Conservation (phyloP, 2,329 filamentous ascomycete genomes). For the Chaetomium olivaceum region DNA sequence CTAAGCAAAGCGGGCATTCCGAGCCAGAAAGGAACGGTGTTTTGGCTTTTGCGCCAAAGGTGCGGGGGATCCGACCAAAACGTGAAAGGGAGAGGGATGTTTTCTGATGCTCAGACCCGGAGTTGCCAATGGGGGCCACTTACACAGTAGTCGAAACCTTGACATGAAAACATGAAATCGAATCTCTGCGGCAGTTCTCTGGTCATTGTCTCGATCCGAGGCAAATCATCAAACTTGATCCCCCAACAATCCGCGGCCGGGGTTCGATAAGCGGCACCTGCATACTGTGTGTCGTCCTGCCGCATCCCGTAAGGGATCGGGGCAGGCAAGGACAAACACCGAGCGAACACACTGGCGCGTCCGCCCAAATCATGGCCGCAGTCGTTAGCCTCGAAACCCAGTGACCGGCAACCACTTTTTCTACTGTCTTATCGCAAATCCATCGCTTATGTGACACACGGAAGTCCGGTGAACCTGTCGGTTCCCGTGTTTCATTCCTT, state of each 20-base stretch:
- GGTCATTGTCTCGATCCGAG: background rate
- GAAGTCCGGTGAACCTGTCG: constrained; percentile 26
- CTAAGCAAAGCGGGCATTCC: background rate
- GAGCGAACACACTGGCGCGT: constrained; percentile 6
- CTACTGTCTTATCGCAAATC: constrained; percentile 13
- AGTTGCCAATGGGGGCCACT: background rate
- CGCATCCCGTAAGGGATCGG: constrained; percentile 23
- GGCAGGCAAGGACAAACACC: constrained; percentile 25
- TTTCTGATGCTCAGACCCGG: background rate
- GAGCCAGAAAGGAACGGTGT: background rate
- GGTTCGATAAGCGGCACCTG: background rate
- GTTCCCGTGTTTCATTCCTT: constrained; percentile 16
- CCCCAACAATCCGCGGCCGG: background rate
- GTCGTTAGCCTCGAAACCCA: constrained; percentile 12
- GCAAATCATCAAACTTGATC: constrained; percentile 1
- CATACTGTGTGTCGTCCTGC: constrained; percentile 13
- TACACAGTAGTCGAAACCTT: background rate
- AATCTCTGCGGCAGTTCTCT: background rate
- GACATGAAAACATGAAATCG: background rate
- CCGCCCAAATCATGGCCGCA: background rate
- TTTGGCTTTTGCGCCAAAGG: background rate
- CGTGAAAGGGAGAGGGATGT: background rate
- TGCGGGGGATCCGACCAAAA: background rate
- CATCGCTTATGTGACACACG: constrained; percentile 25
- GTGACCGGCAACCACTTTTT: constrained; percentile 6